A percentile compares a stretch with the other conserved stretches of the same genome.
Evolutionary conservation across 2,329 filamentous ascomycete genomes (phyloP).

Genomic region (Ophiocordyceps camponoti-saundersi): DNA sequence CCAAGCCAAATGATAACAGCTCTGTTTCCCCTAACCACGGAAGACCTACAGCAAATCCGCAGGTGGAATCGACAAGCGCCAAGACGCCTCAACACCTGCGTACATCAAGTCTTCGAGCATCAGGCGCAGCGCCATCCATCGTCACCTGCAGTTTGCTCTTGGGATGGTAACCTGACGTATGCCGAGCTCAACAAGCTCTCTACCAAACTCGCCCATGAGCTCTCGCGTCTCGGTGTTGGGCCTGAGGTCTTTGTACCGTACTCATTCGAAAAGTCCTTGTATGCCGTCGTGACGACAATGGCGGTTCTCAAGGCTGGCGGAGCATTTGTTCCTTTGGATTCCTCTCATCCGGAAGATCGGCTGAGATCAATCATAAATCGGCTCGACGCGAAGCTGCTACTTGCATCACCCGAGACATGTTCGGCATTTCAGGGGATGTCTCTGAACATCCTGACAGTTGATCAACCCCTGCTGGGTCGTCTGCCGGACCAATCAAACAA

Average conservation of each 20-base stretch:
- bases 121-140: neutral
- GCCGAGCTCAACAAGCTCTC: neutral
- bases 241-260: conserved; percentile 1
- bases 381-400: neutral
- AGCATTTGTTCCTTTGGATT: conserved; percentile 6
- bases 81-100: neutral
- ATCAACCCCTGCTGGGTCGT: neutral
- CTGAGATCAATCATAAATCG: conserved; percentile 2
- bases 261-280: conserved; percentile 3
- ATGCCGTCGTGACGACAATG: conserved; percentile 2
- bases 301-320: conserved; percentile 3
- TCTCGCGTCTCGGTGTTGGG: neutral
- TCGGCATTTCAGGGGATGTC: neutral
- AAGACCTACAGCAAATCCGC: neutral
- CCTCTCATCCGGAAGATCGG: neutral
- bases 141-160: conserved; percentile 1
- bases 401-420: neutral
- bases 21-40: neutral
- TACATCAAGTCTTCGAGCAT: neutral
- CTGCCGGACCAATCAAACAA: neutral
- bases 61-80: neutral
- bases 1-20: neutral
- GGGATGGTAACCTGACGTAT: conserved; percentile 3
- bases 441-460: neutral
- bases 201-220: neutral